These are phyloP conservation scores for Physocladia obscura DNA, from an alignment of 192 early-diverging fungal species.

Conservation along the genomic window DNA sequence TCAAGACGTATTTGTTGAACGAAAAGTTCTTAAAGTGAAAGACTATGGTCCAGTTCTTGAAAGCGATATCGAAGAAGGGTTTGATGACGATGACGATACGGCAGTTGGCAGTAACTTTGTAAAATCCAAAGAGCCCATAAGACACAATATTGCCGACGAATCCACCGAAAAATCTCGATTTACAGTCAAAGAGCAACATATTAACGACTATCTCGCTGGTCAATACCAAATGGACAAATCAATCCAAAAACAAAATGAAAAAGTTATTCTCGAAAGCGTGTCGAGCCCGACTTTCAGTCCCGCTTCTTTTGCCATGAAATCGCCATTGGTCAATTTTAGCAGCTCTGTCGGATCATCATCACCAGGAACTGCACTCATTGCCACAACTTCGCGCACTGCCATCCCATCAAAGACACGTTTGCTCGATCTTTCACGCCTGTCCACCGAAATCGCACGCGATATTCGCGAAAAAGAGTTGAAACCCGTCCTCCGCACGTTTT, in stretches of 20 bases:
- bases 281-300: neutral
- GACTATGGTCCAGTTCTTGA: neutral
- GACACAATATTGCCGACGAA: constrained; percentile 10
- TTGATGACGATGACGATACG: neutral
- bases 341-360: neutral
- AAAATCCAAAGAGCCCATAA: constrained; percentile 29
- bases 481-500: constrained; percentile 83
- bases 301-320: neutral
- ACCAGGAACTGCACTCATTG: neutral
- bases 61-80: neutral
- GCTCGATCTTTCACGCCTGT: constrained; percentile 64
- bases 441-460: constrained; percentile 68
- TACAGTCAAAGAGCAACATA: constrained; percentile 88
- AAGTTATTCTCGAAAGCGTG: constrained; percentile 23
- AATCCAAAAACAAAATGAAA: constrained; percentile 59
- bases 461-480: constrained; percentile 66
- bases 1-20: constrained; percentile 91
- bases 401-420: constrained; percentile 35
- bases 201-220: constrained; percentile 84
- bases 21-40: constrained; percentile 58
- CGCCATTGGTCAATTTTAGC: neutral
- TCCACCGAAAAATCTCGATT: constrained; percentile 86
- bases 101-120: neutral
- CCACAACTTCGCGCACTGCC: constrained; percentile 21
- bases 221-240: constrained; percentile 69